Evolutionary conservation across 2,329 filamentous ascomycete species (phyloP).

Genomic region (Chaetomiaceae sp.): DNA sequence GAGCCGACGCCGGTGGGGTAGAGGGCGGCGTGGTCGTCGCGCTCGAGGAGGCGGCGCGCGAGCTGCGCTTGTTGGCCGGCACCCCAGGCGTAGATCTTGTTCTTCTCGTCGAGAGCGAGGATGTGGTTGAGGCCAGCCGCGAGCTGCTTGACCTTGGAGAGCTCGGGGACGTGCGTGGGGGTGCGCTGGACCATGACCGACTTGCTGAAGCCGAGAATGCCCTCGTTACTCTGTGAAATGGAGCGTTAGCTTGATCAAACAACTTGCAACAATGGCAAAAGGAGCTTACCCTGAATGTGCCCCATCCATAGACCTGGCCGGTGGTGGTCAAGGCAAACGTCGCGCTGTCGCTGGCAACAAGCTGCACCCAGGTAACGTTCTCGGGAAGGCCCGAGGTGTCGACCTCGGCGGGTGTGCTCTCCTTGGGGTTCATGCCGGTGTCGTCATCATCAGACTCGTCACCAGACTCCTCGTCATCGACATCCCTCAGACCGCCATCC

Average conservation of each 20-base stretch:
- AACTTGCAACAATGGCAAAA: too few relatives aligned
- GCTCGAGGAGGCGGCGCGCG: constrained; percentile 57
- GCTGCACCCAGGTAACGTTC: constrained; percentile 44
- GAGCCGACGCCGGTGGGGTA: constrained; percentile 32
- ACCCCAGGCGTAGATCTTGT: constrained; percentile 66
- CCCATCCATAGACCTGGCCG: constrained; percentile 77
- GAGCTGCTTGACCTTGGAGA: constrained; percentile 62
- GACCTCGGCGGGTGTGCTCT: constrained; percentile 57
- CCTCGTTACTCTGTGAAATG: constrained; percentile 40
- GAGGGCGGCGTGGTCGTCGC: constrained; percentile 37
- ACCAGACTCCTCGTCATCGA: constrained; percentile 41
- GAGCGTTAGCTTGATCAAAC: not conserved
- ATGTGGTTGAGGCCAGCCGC: constrained; percentile 67
- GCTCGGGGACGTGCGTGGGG: constrained; percentile 52
- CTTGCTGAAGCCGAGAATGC: constrained; percentile 38
- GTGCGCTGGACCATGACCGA: constrained; percentile 38
- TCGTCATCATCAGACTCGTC: constrained; percentile 31
- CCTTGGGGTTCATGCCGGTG: constrained; percentile 54
- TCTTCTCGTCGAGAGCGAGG: constrained; percentile 60
- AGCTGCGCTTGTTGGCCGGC: constrained; percentile 63
- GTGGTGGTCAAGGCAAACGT: constrained; percentile 72
- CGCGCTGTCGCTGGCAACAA: constrained; percentile 69
- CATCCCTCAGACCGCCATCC: constrained; percentile 53
- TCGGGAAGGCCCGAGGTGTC: constrained; percentile 38
- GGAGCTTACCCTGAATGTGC: constrained; percentile 63